Base-by-base conservation (phyloP, 2,329 filamentous ascomycete genomes). In the Stemphylium beticola region DNA sequence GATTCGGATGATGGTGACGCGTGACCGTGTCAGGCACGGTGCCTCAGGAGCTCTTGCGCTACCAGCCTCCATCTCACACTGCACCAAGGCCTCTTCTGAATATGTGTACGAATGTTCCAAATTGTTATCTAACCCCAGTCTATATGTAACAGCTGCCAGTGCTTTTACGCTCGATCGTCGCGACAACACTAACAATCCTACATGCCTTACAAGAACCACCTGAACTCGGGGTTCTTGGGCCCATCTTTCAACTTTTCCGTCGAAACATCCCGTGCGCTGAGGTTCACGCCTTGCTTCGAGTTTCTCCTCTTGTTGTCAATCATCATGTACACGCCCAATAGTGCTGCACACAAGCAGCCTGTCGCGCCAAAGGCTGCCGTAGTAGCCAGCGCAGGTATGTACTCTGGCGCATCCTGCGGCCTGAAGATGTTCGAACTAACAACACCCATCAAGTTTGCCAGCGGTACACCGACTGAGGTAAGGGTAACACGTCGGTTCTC, bases 361-460 rank as follows among this genome's bases (percentile, higher is more conserved):
- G 75, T 76, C 0, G 81, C 87, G 0, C 87, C 87, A 76, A 88
- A 88, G 2, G 80, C 81, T 0, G 85, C 86, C 2, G 84, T 88
- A 0, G 86, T 88, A 33, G 85, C 82, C 37, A 90, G 73, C 0
- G 88, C 88, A 0, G 87, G 86, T 49, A 84, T 78, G 65, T 90
- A 91, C 64, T 87, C 85, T 0, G 87, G 88, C 9, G 81, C 82
- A 66, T 89, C 86, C 62, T 86, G 74, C 34, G 80, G 77, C 14
- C 82, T 79, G 74, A 90, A 91, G 54, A 90, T 87, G 64, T 91
- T 90, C 57, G 83, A 85, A 24, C 81, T 81, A 0, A 91, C 86
- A 0, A 91, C 77, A 4, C 88, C 89, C 87, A 92, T 92, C 32
- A 92, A 71, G 61, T 93, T 93, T 3, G 89, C 90, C 9, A 91